phyloP scores from a whole-genome alignment of 2,329 filamentous ascomycete species.

The Sporothrix dimorphospora region DNA sequence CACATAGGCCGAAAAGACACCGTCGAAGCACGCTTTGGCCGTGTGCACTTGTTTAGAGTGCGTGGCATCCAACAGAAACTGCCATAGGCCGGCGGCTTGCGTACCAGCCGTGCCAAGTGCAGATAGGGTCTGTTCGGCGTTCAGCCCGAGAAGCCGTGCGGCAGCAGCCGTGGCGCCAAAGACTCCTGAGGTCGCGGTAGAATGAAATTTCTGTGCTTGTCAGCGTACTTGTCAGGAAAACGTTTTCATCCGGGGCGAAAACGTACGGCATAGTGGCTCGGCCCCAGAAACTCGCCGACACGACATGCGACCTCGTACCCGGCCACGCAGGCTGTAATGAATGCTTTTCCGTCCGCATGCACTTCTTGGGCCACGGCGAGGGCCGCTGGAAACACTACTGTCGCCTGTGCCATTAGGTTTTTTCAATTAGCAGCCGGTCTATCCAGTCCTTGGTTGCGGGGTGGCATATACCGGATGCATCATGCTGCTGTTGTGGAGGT shows the following conservation, averaged over 20 bases:
- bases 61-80: constrained; percentile 22
- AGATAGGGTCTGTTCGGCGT: neutral
- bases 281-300: constrained; percentile 10
- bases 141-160: neutral
- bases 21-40: constrained; percentile 21
- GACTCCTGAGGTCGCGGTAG: constrained; percentile 14
- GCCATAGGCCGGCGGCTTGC: constrained; percentile 22
- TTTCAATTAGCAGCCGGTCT: neutral
- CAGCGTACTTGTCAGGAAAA: neutral
- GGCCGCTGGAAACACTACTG: constrained; percentile 17
- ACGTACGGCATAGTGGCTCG: constrained; percentile 14
- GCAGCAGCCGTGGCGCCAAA: constrained; percentile 20
- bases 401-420: neutral
- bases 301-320: constrained; percentile 20
- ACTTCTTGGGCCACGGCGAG: constrained; percentile 19
- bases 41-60: constrained; percentile 23
- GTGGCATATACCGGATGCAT: constrained; percentile 9
- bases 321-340: constrained; percentile 10
- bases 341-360: neutral
- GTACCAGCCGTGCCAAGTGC: constrained; percentile 20
- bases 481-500: constrained; percentile 1
- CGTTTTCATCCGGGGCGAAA: neutral
- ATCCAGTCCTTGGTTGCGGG: neutral
- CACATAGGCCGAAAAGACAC: constrained; percentile 16
- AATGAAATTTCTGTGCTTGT: constrained; percentile 7